Evolutionary conservation across 129 eudicot species (phyloP).

Genomic region (Pittosporum tobira): DNA sequence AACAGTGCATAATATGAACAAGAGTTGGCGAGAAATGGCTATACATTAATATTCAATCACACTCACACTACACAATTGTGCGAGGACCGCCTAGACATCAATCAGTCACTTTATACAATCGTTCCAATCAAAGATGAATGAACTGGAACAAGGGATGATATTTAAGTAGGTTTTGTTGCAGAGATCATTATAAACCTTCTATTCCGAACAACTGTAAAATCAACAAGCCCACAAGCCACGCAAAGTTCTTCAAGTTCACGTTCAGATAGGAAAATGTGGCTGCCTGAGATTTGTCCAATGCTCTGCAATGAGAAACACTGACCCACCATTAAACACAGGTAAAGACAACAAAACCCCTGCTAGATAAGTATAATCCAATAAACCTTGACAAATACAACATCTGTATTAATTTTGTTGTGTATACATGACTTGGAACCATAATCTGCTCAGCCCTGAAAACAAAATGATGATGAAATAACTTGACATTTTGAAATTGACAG

Average conservation of each 20-base stretch:
- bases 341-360: neutral
- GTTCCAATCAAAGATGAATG: neutral
- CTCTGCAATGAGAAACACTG: conserved; percentile 26
- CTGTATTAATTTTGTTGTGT: no score
- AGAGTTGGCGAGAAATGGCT: no score
- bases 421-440: neutral
- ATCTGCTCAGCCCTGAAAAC: neutral
- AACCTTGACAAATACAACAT: no score
- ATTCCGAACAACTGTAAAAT: conserved; percentile 53
- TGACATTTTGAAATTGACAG: neutral
- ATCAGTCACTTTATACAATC: no score
- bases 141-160: neutral
- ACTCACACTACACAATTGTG: no score
- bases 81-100: no score
- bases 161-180: conserved; percentile 56
- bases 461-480: neutral
- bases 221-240: conserved; percentile 57
- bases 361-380: no score
- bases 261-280: conserved; percentile 60
- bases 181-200: conserved; percentile 70
- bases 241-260: conserved; percentile 75
- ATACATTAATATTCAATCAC: no score
- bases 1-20: no score
- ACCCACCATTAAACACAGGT: neutral
- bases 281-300: conserved; percentile 59